These are phyloP conservation scores for Aspergillus niger DNA, from an alignment of 2,329 filamentous ascomycete species.

Conservation along the genomic window DNA sequence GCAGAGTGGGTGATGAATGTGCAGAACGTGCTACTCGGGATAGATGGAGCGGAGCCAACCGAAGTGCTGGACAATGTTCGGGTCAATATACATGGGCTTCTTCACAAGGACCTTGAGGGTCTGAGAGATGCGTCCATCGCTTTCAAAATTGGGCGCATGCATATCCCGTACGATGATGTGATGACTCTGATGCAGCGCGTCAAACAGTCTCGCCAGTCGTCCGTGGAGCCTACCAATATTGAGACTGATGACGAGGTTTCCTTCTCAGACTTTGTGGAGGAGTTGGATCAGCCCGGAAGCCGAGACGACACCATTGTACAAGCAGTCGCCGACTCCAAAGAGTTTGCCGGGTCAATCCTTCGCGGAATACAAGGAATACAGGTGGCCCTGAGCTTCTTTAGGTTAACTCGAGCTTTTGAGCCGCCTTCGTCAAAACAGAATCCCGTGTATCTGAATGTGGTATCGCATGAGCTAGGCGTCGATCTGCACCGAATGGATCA, in stretches of 20 bases:
- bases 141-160: slow-evolving; percentile 85
- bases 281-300: slow-evolving; percentile 69
- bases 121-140: slow-evolving; percentile 87
- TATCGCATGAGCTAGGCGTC: slow-evolving; percentile 94
- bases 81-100: slow-evolving; percentile 85
- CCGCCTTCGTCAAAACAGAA: slow-evolving; percentile 65
- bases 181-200: slow-evolving; percentile 46
- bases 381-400: slow-evolving; percentile 88
- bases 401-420: slow-evolving; percentile 77
- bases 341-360: slow-evolving; percentile 86
- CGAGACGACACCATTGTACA: slow-evolving; percentile 70
- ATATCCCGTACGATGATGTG: slow-evolving; percentile 88
- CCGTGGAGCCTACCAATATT: slow-evolving; percentile 37
- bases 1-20: slow-evolving; percentile 93
- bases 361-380: slow-evolving; percentile 95
- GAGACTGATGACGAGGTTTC: slow-evolving; percentile 62
- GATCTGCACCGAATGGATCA: slow-evolving; percentile 90
- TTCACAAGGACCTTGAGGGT: slow-evolving; percentile 83
- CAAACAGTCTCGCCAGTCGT: slow-evolving; percentile 37
- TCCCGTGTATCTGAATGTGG: slow-evolving; percentile 80
- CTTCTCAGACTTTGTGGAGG: slow-evolving; percentile 72
- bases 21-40: slow-evolving; percentile 84
- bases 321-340: slow-evolving; percentile 86
- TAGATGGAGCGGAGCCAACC: slow-evolving; percentile 78
- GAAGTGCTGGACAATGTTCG: slow-evolving; percentile 87